Evolutionary conservation across 805 yeast species (phyloP).

Genomic region (Priceomyces carsonii): DNA sequence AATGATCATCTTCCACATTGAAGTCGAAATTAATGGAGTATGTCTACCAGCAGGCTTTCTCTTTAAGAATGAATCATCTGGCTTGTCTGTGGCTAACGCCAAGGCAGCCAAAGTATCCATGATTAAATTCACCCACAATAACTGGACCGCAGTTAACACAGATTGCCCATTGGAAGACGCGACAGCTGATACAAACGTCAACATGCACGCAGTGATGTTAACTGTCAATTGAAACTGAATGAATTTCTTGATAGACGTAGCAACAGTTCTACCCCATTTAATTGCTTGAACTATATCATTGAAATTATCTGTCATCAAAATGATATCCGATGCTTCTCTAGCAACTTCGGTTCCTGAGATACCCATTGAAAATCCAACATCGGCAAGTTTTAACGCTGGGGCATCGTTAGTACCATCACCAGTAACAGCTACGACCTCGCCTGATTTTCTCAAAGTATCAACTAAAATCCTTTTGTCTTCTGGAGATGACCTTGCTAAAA

Average conservation of each 20-base stretch:
- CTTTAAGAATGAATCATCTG: slow-evolving; percentile 76
- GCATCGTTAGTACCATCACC: slow-evolving; percentile 99
- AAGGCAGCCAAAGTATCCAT: slow-evolving; percentile 98
- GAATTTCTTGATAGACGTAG: slow-evolving; percentile 90
- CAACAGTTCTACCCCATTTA: slow-evolving; percentile 98
- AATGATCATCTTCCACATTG: slow-evolving; percentile 98
- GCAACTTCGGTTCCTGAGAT: slow-evolving; percentile 98
- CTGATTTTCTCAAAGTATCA: slow-evolving; percentile 70
- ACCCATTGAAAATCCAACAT: slow-evolving; percentile 99
- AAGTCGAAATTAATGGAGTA: slow-evolving; percentile 76
- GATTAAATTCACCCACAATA: slow-evolving; percentile 94
- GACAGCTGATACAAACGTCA: slow-evolving; percentile 93
- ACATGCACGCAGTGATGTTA: slow-evolving; percentile 91
- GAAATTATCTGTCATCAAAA: slow-evolving; percentile 92
- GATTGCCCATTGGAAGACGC: slow-evolving; percentile 76
- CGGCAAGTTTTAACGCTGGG: slow-evolving; percentile 94
- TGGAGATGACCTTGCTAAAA: slow-evolving; percentile 92
- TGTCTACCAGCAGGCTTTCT: slow-evolving; percentile 82
- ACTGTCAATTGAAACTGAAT: slow-evolving; percentile 97
- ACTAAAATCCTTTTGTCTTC: slow-evolving; percentile 91
- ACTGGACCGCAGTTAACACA: slow-evolving; percentile 94
- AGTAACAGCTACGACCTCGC: slow-evolving; percentile 97
- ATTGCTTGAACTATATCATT: slow-evolving; percentile 94
- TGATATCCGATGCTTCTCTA: slow-evolving; percentile 93
- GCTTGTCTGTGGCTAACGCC: slow-evolving; percentile 97